These are phyloP conservation scores for Sphagnum fallax DNA, from an alignment of 228 moss, liverwort and hornwort genomes.

Conservation along the genomic window DNA sequence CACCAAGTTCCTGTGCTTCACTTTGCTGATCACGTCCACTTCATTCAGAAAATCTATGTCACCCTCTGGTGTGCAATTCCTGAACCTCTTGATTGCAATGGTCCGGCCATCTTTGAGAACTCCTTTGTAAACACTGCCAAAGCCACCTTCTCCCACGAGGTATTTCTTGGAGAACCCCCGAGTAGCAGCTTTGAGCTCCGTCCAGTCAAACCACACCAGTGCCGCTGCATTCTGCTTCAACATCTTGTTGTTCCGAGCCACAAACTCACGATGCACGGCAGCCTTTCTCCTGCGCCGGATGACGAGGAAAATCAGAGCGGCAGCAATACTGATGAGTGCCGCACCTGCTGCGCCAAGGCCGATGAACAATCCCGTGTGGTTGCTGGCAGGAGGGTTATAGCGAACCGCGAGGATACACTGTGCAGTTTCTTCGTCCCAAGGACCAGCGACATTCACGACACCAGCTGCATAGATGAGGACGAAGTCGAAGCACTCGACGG, in stretches of 20 bases:
- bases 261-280: slow-evolving; percentile 23
- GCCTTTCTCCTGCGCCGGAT: slow-evolving; percentile 14
- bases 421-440: slow-evolving; percentile 33
- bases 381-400: neutral
- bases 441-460: slow-evolving; percentile 20
- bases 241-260: slow-evolving; percentile 25
- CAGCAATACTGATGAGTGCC: slow-evolving; percentile 14
- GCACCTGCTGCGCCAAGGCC: slow-evolving; percentile 21
- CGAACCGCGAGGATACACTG: slow-evolving; percentile 20
- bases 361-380: slow-evolving; percentile 10
- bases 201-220: slow-evolving; percentile 26
- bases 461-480: slow-evolving; percentile 29
- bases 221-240: slow-evolving; percentile 23
- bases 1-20: slow-evolving; percentile 27
- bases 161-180: slow-evolving; percentile 19
- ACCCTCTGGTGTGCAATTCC: slow-evolving; percentile 25
- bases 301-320: slow-evolving; percentile 10
- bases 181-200: slow-evolving; percentile 32
- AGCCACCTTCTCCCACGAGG: slow-evolving; percentile 30
- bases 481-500: slow-evolving; percentile 20
- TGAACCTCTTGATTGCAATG: slow-evolving; percentile 23
- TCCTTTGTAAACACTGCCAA: slow-evolving; percentile 9
- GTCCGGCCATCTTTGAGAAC: slow-evolving; percentile 18
- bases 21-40: slow-evolving; percentile 39
- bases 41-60: slow-evolving; percentile 32